Conservation (phyloP, 1,284 basidiomycete genomes). For the Puccinia horiana region DNA sequence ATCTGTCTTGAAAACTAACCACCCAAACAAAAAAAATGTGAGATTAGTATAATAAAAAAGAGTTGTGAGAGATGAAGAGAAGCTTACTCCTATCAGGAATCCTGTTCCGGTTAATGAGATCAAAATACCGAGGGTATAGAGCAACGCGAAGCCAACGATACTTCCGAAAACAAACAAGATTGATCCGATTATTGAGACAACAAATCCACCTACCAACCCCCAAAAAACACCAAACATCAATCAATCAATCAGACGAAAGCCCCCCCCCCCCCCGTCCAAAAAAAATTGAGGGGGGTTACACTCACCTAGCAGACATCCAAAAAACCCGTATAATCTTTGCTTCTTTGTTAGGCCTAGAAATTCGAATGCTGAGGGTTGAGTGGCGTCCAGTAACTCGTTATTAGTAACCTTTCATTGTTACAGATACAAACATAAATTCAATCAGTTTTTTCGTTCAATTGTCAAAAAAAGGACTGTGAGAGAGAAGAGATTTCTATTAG, state of each 20-base stretch:
- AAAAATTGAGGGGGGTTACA: slow-evolving; percentile 27
- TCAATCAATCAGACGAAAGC: too few relatives aligned
- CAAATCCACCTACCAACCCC: slow-evolving; percentile 64
- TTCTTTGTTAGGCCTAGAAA: slow-evolving; percentile 34
- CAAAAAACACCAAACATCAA: too few relatives aligned
- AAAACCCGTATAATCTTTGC: slow-evolving; percentile 26
- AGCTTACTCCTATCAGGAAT: slow-evolving; percentile 74
- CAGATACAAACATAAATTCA: neutral
- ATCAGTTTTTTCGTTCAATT: neutral
- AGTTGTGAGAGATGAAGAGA: neutral
- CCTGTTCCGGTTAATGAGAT: slow-evolving; percentile 82
- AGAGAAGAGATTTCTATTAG: neutral
- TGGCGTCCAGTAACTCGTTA: slow-evolving; percentile 37
- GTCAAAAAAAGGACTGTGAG: too few relatives aligned
- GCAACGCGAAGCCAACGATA: slow-evolving; percentile 72
- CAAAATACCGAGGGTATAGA: slow-evolving; percentile 81
- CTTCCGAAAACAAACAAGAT: slow-evolving; percentile 75
- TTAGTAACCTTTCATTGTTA: slow-evolving; percentile 31
- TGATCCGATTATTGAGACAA: slow-evolving; percentile 75
- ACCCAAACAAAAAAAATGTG: neutral
- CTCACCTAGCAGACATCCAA: slow-evolving; percentile 30
- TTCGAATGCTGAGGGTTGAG: slow-evolving; percentile 42
- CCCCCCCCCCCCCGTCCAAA: neutral
- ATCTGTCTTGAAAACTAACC: slow-evolving; percentile 73
- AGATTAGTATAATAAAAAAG: neutral